A percentile compares a stretch with the other conserved stretches of the same genome.
phyloP scores from a whole-genome alignment of 179 eudicot species.

The Pouteria campechiana region DNA sequence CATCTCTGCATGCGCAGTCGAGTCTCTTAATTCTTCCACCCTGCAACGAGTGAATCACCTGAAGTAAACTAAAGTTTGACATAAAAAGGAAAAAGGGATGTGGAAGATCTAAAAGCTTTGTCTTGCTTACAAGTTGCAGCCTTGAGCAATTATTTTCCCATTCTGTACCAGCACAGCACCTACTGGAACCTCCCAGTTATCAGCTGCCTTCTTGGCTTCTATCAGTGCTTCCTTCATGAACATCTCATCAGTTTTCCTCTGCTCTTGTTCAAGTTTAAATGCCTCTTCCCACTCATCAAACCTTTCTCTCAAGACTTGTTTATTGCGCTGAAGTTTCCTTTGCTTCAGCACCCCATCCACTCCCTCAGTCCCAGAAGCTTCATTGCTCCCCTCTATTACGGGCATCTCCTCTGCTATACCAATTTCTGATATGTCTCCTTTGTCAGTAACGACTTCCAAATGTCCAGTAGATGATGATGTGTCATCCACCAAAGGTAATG shows the following conservation, averaged over 20 bases:
- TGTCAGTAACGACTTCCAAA: conserved; percentile 13
- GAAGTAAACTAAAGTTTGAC: neutral
- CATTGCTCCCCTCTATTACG: conserved; percentile 11
- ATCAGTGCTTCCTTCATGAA: conserved; percentile 91
- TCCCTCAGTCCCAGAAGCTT: conserved; percentile 14
- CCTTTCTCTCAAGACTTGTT: conserved; percentile 50
- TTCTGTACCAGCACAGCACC: conserved; percentile 89
- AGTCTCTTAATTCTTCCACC: conserved; percentile 86
- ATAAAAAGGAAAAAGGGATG: neutral
- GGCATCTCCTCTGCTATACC: conserved; percentile 13
- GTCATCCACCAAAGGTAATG: too few relatives aligned
- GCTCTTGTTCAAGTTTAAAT: conserved; percentile 57
- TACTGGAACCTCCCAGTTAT: conserved; percentile 95
- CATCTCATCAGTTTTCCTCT: conserved; percentile 61
- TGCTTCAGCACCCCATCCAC: conserved; percentile 26
- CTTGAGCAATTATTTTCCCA: conserved; percentile 86
- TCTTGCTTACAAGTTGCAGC: conserved; percentile 67
- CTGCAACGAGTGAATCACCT: conserved; percentile 21
- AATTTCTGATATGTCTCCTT: conserved; percentile 22
- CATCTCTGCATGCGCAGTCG: conserved; percentile 98
- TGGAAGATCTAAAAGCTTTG: neutral
- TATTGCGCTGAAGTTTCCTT: conserved; percentile 44
- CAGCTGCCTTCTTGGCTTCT: conserved; percentile 91
- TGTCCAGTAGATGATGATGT: conserved; percentile 8
- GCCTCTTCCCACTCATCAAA: conserved; percentile 88